Evolutionary conservation across 257 asterid genomes (phyloP).

Genomic region (Solanum stenotomum): DNA sequence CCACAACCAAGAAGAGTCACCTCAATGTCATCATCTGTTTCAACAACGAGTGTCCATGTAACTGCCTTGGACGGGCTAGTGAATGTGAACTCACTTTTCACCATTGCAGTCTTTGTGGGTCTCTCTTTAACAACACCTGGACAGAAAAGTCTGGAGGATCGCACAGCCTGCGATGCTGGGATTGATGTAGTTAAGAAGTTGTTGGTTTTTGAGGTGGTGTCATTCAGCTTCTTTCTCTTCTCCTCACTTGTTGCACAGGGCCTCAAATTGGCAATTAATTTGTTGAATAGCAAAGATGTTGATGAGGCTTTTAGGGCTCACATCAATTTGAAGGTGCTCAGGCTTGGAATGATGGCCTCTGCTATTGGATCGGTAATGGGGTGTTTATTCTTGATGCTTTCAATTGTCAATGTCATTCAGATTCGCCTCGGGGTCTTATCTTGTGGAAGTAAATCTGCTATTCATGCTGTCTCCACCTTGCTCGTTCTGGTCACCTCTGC

Average conservation of each 20-base stretch:
- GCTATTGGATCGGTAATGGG: constrained; percentile 92
- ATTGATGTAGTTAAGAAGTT: constrained; percentile 65
- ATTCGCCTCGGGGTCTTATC: constrained; percentile 74
- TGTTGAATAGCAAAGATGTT: constrained; percentile 74
- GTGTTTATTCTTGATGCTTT: constrained; percentile 80
- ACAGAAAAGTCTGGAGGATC: constrained; percentile 71
- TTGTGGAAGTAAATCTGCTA: constrained; percentile 75
- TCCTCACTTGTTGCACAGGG: constrained; percentile 95
- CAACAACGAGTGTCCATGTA: constrained; percentile 84
- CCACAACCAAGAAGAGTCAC: constrained; percentile 2
- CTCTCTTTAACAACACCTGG: constrained; percentile 69
- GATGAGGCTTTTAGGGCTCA: constrained; percentile 77
- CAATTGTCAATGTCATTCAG: constrained; percentile 80
- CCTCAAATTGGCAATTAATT: constrained; percentile 72
- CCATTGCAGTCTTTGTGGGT: constrained; percentile 83
- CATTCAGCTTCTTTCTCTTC: constrained; percentile 92
- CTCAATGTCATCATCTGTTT: neutral
- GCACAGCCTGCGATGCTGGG: constrained; percentile 72
- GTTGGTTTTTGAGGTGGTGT: constrained; percentile 74
- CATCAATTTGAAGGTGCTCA: constrained; percentile 55
- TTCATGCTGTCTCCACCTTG: constrained; percentile 48
- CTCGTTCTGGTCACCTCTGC: constrained; percentile 64
- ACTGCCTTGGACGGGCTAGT: constrained; percentile 92
- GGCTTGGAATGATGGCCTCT: constrained; percentile 85
- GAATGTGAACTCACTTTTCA: constrained; percentile 83